A percentile compares a stretch with the other conserved stretches of the same genome.
Evolutionary conservation across 1,284 basidiomycete genomes (phyloP).

Genomic region (Cryptococcus maquisensis): DNA sequence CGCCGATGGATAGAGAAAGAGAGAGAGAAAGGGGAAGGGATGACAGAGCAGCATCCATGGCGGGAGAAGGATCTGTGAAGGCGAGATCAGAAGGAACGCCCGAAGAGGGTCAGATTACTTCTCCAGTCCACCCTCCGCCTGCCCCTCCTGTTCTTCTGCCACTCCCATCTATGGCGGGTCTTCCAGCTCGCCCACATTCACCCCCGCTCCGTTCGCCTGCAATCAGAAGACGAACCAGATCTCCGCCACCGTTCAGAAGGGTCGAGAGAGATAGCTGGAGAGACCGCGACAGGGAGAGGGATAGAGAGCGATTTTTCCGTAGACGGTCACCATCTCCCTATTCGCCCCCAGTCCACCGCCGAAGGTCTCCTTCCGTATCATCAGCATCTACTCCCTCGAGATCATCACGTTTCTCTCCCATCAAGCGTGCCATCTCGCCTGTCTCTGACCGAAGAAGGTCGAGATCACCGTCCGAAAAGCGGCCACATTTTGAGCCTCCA

Average conservation of each 20-base stretch:
- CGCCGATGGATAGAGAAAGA: constrained; percentile 1
- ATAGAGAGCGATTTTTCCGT: constrained; percentile 1
- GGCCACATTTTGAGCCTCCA: neutral
- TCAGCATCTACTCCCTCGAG: constrained; percentile 10
- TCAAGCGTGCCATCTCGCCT: constrained; percentile 4
- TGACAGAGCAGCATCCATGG: neutral
- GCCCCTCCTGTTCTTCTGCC: neutral
- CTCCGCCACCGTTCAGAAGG: constrained; percentile 12
- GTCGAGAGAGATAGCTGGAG: constrained; percentile 16
- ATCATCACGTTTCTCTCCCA: constrained; percentile 13
- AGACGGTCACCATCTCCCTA: constrained; percentile 14
- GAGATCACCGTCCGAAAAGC: neutral
- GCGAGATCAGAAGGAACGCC: constrained; percentile 27
- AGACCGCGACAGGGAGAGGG: constrained; percentile 18
- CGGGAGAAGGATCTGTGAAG: constrained; percentile 3
- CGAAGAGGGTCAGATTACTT: constrained; percentile 44
- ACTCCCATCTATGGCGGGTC: neutral
- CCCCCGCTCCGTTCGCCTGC: constrained; percentile 4
- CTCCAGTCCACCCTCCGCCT: constrained; percentile 11
- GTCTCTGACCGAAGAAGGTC: neutral
- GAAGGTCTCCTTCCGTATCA: constrained; percentile 13
- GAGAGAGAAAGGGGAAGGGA: neutral
- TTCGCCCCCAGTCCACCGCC: constrained; percentile 7
- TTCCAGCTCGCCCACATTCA: constrained; percentile 16
- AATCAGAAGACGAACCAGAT: constrained; percentile 14